These are phyloP conservation scores for Neurospora intermedia DNA, from an alignment of 495 filamentous ascomycete genomes.

Conservation along the genomic window DNA sequence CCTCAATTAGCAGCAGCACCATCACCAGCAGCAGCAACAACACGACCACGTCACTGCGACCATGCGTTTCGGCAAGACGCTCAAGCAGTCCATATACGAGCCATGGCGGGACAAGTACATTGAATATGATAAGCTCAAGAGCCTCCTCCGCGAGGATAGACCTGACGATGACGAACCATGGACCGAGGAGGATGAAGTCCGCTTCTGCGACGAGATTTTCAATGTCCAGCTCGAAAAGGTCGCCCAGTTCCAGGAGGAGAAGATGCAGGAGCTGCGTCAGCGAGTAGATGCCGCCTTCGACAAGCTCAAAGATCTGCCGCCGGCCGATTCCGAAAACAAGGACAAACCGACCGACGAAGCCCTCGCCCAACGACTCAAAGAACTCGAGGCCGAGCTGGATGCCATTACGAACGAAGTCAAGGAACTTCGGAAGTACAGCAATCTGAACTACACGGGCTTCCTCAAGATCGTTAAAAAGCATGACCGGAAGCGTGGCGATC, in stretches of 20 bases:
- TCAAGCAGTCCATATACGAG: slow-evolving; percentile 65
- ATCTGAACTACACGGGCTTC: slow-evolving; percentile 94
- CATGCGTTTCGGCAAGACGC: slow-evolving; percentile 90
- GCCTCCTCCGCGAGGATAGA: slow-evolving; percentile 67
- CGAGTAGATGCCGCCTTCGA: slow-evolving; percentile 51
- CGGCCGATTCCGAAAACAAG: slow-evolving; percentile 21
- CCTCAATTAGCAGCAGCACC: neutral
- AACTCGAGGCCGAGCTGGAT: slow-evolving; percentile 71
- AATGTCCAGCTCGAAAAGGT: slow-evolving; percentile 96
- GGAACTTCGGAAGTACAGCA: slow-evolving; percentile 88
- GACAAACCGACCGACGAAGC: slow-evolving; percentile 26
- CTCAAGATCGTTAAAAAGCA: slow-evolving; percentile 98
- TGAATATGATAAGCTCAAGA: slow-evolving; percentile 88
- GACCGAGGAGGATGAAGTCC: slow-evolving; percentile 93
- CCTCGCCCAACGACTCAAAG: slow-evolving; percentile 48
- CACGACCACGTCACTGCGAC: slow-evolving; percentile 11
- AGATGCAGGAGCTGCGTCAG: slow-evolving; percentile 58
- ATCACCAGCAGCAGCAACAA: too few species aligned
- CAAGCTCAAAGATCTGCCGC: slow-evolving; percentile 46
- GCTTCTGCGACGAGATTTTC: slow-evolving; percentile 87
- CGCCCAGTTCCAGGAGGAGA: slow-evolving; percentile 74
- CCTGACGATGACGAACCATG: slow-evolving; percentile 51
- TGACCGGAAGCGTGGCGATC: slow-evolving; percentile 71
- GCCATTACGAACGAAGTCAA: slow-evolving; percentile 79
- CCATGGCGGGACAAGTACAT: slow-evolving; percentile 93